Evolutionary conservation across 352 stramenopile genomes (phyloP).

Genomic region (Phytophthora cryptogea): DNA sequence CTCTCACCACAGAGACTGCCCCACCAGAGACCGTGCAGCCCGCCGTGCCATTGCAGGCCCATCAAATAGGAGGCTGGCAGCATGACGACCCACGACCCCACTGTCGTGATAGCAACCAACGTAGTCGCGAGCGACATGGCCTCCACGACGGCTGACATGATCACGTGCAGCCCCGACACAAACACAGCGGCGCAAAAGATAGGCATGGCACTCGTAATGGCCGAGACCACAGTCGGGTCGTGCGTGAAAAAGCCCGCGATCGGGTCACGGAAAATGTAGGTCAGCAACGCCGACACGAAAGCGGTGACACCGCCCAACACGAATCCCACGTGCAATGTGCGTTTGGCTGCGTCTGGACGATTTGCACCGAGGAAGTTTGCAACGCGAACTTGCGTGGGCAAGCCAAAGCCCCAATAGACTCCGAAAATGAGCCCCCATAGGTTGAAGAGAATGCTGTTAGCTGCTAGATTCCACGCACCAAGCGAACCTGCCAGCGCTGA

Average conservation of each 20-base stretch:
- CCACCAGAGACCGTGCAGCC: slow-evolving; percentile 75
- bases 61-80: slow-evolving; percentile 64
- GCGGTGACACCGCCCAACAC: slow-evolving; percentile 60
- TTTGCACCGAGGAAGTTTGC: slow-evolving; percentile 82
- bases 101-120: slow-evolving; percentile 69
- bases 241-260: slow-evolving; percentile 75
- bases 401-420: slow-evolving; percentile 85
- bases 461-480: slow-evolving; percentile 64
- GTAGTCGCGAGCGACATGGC: slow-evolving; percentile 79
- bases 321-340: slow-evolving; percentile 67
- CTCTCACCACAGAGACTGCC: slow-evolving; percentile 71
- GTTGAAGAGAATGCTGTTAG: slow-evolving; percentile 85
- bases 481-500: slow-evolving; percentile 71
- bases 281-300: slow-evolving; percentile 51
- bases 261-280: slow-evolving; percentile 50
- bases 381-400: slow-evolving; percentile 75
- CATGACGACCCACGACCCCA: slow-evolving; percentile 75
- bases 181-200: slow-evolving; percentile 79
- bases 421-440: slow-evolving; percentile 84
- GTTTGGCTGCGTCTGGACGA: slow-evolving; percentile 54
- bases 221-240: slow-evolving; percentile 48
- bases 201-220: slow-evolving; percentile 62
- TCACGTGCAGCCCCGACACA: slow-evolving; percentile 77
- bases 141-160: slow-evolving; percentile 77
- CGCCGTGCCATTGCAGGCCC: slow-evolving; percentile 52